A percentile compares a stretch with the other conserved stretches of the same genome.
phyloP scores from a whole-genome alignment of 805 yeast species.

The Saturnispora mendoncae region DNA sequence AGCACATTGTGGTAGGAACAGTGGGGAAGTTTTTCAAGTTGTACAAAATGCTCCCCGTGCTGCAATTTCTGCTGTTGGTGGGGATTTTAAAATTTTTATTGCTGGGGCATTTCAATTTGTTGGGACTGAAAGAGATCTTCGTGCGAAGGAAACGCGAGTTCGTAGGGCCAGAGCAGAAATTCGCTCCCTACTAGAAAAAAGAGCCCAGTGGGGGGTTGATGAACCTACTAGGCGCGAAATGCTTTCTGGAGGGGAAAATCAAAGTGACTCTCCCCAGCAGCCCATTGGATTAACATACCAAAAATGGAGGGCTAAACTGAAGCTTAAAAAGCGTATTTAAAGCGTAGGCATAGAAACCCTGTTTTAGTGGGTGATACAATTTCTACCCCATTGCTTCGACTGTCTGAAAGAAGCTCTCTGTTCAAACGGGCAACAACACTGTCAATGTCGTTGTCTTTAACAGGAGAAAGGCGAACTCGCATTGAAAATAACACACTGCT shows the following conservation, averaged over 20 bases:
- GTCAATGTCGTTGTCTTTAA: too few relatives aligned
- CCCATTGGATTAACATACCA: neutral
- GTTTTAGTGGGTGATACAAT: too few relatives aligned
- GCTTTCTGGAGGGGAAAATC: too few relatives aligned
- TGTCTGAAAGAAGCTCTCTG: too few relatives aligned
- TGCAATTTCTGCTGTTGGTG: conserved; percentile 24
- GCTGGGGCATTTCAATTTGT: neutral
- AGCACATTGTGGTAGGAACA: conserved; percentile 2
- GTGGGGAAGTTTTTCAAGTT: conserved; percentile 56
- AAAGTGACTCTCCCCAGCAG: too few relatives aligned
- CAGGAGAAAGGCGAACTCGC: too few relatives aligned
- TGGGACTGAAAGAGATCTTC: conserved; percentile 4
- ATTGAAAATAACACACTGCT: too few relatives aligned
- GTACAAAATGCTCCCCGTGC: conserved; percentile 76
- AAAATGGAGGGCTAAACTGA: neutral
- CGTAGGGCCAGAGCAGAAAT: conserved; percentile 4
- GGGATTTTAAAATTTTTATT: neutral
- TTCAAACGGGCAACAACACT: too few relatives aligned
- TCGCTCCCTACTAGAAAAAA: conserved; percentile 1
- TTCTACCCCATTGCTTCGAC: too few relatives aligned
- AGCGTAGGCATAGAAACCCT: neutral
- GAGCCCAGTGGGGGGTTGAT: conserved; percentile 6
- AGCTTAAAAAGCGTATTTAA: neutral
- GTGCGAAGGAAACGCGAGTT: conserved; percentile 4
- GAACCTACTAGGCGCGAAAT: too few relatives aligned